These are phyloP conservation scores for Pleurotus tuber-regium DNA, from an alignment of 768 basidiomycete genomes.

Conservation along the genomic window DNA sequence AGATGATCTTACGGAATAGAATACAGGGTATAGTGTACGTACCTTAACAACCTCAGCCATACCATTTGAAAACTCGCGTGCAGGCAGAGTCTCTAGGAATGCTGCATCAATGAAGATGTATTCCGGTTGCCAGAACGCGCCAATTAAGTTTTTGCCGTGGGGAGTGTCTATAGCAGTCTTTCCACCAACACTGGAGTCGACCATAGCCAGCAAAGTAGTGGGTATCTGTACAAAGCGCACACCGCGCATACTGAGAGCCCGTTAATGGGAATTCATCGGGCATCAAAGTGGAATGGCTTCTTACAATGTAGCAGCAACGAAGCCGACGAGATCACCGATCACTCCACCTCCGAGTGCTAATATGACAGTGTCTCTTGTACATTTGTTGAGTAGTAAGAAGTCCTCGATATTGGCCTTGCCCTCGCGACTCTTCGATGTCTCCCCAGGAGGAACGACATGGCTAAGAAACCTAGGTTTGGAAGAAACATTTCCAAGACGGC, in stretches of 20 bases:
- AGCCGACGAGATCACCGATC: conserved; percentile 94
- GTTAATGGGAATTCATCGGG: not conserved
- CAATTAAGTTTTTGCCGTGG: conserved; percentile 97
- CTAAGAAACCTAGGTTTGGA: conserved; percentile 66
- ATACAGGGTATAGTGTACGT: conserved; percentile 17
- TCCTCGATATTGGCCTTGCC: conserved; percentile 95
- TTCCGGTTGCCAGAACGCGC: conserved; percentile 97
- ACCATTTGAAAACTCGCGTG: conserved; percentile 95
- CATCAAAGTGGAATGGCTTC: conserved; percentile 26
- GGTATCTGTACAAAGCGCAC: conserved; percentile 95
- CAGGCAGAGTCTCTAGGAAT: conserved; percentile 90
- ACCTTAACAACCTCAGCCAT: conserved; percentile 99
- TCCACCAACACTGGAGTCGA: conserved; percentile 95
- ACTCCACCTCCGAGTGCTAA: conserved; percentile 96
- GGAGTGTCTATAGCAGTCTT: conserved; percentile 99
- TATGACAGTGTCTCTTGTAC: conserved; percentile 91
- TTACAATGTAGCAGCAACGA: conserved; percentile 95
- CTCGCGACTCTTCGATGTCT: conserved; percentile 87
- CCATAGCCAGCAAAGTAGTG: conserved; percentile 96
- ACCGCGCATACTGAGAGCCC: conserved; percentile 92
- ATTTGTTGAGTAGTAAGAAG: conserved; percentile 81
- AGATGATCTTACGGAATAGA: not conserved
- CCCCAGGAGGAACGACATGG: conserved; percentile 84
- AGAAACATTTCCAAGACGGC: conserved; percentile 18
- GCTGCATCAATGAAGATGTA: conserved; percentile 98